phyloP scores from a whole-genome alignment of 176 grass and related monocot genomes.

The Neostapfia colusana region DNA sequence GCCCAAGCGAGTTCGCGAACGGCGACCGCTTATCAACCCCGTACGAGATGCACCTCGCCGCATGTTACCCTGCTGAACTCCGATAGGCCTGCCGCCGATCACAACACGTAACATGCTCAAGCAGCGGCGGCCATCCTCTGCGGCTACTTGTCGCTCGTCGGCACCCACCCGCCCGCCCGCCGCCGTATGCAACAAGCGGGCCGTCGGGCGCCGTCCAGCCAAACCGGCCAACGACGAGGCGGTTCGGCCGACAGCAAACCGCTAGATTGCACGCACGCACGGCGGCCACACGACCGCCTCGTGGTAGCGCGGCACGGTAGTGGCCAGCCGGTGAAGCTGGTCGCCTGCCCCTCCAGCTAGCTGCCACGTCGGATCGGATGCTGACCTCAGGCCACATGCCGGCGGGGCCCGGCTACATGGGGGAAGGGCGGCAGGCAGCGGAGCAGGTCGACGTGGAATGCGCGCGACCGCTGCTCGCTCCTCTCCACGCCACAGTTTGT shows the following conservation, averaged over 20 bases:
- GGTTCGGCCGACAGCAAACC: neutral
- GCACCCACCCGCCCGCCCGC: neutral
- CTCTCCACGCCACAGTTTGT: neutral
- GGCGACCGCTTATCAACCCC: neutral
- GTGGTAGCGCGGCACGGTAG: neutral
- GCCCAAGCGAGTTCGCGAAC: neutral
- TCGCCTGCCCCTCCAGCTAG: slow-evolving; percentile 1
- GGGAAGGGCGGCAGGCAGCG: neutral
- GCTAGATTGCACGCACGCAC: neutral
- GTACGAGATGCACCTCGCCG: neutral
- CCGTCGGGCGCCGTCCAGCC: neutral
- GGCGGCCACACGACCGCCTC: slow-evolving; percentile 21
- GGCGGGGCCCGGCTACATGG: neutral
- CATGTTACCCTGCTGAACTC: neutral
- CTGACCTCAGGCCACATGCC: neutral
- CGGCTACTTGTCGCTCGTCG: slow-evolving; percentile 23
- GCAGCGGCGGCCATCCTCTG: neutral
- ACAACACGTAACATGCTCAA: neutral
- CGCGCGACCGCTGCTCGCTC: slow-evolving; percentile 15
- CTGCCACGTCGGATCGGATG: slow-evolving; percentile 38
- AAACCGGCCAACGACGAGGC: neutral
- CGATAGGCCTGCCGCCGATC: neutral
- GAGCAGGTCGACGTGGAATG: slow-evolving; percentile 48
- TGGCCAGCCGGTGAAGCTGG: slow-evolving; percentile 16
- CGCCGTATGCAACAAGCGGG: slow-evolving; percentile 8